These are phyloP conservation scores for Coriaria nepalensis DNA, from an alignment of 306 rosid genomes.

Conservation along the genomic window DNA sequence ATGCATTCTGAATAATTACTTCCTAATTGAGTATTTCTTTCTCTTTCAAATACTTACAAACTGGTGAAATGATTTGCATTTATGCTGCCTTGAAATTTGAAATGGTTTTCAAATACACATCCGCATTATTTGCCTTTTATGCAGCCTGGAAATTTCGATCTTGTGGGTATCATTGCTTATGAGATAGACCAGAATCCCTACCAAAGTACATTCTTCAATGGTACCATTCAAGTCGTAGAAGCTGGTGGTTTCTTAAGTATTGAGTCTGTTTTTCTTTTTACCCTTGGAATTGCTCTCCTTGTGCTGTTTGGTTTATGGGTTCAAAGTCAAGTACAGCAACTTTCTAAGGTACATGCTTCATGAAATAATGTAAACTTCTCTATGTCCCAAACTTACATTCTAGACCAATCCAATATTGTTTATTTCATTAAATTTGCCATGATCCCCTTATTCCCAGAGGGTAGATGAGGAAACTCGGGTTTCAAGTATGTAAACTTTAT, in stretches of 20 bases:
- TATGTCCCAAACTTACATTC: neutral
- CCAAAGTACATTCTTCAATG: constrained; percentile 76
- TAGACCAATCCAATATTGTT: neutral
- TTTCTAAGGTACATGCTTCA: constrained; percentile 57
- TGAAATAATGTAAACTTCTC: neutral
- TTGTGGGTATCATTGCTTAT: constrained; percentile 66
- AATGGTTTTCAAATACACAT: neutral
- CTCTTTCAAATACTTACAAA: neutral
- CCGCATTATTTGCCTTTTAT: constrained; percentile 13
- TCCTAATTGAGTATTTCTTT: neutral
- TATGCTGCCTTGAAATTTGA: neutral
- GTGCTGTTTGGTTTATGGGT: constrained; percentile 66
- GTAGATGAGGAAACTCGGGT: too few species aligned
- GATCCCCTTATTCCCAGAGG: too few species aligned
- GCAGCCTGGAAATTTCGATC: constrained; percentile 88
- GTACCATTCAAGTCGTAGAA: constrained; percentile 85
- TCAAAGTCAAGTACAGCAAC: constrained; percentile 71
- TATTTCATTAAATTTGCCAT: too few species aligned
- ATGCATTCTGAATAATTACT: neutral
- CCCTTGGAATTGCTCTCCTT: constrained; percentile 75
- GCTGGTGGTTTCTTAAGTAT: constrained; percentile 58
- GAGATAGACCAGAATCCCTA: constrained; percentile 77
- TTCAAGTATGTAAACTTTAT: too few species aligned
- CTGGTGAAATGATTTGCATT: neutral
- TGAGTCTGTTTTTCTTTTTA: constrained; percentile 79